These are phyloP conservation scores for Eucalyptus lansdowneana DNA, from an alignment of 345 rosid genomes.

Conservation along the genomic window DNA sequence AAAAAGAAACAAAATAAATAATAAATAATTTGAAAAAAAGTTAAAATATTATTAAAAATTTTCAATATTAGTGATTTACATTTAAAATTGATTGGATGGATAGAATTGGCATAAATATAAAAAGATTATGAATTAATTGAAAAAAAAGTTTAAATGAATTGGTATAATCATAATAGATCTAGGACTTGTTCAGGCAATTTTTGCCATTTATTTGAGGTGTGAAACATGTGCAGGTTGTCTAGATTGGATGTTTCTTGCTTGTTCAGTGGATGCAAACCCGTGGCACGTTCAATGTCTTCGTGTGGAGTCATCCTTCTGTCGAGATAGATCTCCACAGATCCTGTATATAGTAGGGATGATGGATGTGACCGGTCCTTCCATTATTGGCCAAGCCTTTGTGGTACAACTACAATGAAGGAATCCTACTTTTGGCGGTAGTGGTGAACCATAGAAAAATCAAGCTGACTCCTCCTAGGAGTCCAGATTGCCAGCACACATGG, in stretches of 20 bases:
- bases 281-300: neutral
- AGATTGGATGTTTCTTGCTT: neutral
- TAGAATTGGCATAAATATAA: too few species aligned
- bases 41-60: too few species aligned
- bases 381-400: neutral
- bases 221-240: neutral
- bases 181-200: neutral
- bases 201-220: neutral
- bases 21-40: too few species aligned
- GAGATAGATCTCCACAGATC: neutral
- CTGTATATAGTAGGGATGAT: neutral
- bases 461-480: neutral
- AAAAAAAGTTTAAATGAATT: too few species aligned
- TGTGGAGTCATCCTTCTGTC: neutral
- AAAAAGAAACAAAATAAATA: too few species aligned
- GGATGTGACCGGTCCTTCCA: neutral
- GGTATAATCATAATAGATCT: too few species aligned
- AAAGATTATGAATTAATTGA: too few species aligned
- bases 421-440: neutral
- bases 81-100: too few species aligned
- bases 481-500: neutral
- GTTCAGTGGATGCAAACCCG: neutral
- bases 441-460: neutral
- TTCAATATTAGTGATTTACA: rapidly evolving
- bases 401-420: neutral